Evolutionary conservation across 148 eudicot species (phyloP), one percentile per base, ranked within the genome.

Genomic region (Gaultheria prostrata): DNA sequence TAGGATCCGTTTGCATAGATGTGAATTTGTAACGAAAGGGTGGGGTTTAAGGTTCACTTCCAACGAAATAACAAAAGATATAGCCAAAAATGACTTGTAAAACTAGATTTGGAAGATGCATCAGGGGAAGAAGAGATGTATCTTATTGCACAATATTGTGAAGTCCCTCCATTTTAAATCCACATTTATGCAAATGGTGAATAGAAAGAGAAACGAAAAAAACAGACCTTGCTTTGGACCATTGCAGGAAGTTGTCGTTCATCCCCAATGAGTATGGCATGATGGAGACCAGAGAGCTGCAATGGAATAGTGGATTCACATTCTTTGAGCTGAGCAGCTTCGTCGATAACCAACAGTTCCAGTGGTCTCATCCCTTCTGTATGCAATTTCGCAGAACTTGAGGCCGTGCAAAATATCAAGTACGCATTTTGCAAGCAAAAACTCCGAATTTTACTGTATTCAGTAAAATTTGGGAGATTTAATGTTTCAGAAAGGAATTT

Each of bases 281-380:
- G 88, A 39, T 77, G 85, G 9, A 89, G 76, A 3, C 93, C 95
- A 24, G 82, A 20, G 35, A 89, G 77, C 75, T 85, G 90, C 77
- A 93, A 83, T 3, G 95, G 93, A 79, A 91, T 88, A 0, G 86
- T 83, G 18, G 93, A 90, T 51, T 92, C 95, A 26, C 94, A 87
- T 74, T 91, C 95, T 71, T 93, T 93, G 4, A 91, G 89, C 78
- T 93, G 95, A 5, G 93, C 95, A 78, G 94, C 95, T 87, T 93
- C 95, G 74, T 90, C 94, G 43, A 93, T 84, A 8, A 90, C 45
- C 59, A 90, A 77, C 80, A 89, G 76, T 46, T 86, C 87, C 20
- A 89, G 49, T 4, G 77, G 61, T 21, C 54, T 65, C 56, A 49
- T 45, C 8, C 51, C 82, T 81, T 73, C 17, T 0, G 79, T 15